A percentile compares a stretch with the other conserved stretches of the same genome.
Conservation (phyloP, 2,329 filamentous ascomycete species). For the Trichophyton verrucosum region DNA sequence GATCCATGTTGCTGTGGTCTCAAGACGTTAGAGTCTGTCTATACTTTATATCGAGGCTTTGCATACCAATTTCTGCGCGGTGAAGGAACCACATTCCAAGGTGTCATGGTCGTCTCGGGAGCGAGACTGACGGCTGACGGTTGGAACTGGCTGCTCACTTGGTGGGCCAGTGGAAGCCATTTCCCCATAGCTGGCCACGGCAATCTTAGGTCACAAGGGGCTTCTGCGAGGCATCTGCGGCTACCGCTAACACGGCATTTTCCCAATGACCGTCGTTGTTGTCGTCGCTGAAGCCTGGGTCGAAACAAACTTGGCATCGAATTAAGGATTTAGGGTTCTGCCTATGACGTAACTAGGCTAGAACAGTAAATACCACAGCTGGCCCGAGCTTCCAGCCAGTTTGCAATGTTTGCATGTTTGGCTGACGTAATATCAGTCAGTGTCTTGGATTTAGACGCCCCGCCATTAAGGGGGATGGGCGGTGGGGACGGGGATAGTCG, state of each 20-base stretch:
- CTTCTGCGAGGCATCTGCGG: not conserved
- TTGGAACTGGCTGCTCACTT: conserved; percentile 9
- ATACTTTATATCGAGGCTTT: not conserved
- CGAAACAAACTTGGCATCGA: not conserved
- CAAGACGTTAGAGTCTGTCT: conserved; percentile 12
- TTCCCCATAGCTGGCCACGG: conserved; percentile 6
- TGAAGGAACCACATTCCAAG: conserved; percentile 39
- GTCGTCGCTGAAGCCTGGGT: not conserved
- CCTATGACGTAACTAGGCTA: not conserved
- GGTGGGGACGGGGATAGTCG: not conserved
- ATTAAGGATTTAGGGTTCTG: not conserved
- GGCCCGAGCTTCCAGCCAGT: not conserved
- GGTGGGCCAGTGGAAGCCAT: conserved; percentile 9
- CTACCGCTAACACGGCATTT: not conserved
- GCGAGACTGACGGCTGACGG: conserved; percentile 5
- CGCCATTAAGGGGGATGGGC: not conserved
- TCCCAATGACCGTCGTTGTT: not conserved
- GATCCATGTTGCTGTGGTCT: conserved; percentile 44
- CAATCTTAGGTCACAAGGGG: not conserved
- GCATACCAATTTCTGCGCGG: conserved; percentile 41
- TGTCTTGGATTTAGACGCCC: not conserved
- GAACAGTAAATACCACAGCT: not conserved
- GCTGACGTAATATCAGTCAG: not conserved
- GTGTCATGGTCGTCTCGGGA: conserved; percentile 16
- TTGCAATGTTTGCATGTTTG: not conserved